Base-by-base conservation (phyloP, 2,329 filamentous ascomycete genomes). In the Nannizzia gypsea region DNA sequence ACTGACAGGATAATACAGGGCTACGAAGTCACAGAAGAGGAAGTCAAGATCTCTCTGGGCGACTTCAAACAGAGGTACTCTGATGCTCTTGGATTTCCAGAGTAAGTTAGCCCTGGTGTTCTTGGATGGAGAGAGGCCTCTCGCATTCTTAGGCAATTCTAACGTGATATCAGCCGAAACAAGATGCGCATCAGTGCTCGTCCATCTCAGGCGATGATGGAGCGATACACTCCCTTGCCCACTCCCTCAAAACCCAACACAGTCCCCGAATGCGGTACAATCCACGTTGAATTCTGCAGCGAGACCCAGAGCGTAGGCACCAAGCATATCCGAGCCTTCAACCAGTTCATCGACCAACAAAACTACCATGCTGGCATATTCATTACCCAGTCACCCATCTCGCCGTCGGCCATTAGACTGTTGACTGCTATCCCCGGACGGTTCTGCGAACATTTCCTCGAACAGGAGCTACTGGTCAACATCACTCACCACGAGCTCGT, bases 401-500 rank as follows among this genome's bases (percentile, higher is more conserved):
- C 90, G 0, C 83, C 90, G 28, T 88, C 91, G 62, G 92, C 91
- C 40, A 84, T 92, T 73, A 95, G 95, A 78, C 85, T 91, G 66
- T 87, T 95, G 67, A 85, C 85, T 65, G 85, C 86, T 62, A 84
- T 92, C 61, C 83, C 88, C 67, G 84, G 85, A 63, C 88, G 87
- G 59, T 84, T 88, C 69, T 89, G 96, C 70, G 93, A 99, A 78
- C 89, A 90, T 72, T 99, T 99, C 78, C 83, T 92, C 67, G 93
- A 97, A 79, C 88, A 93, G 73, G 93, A 99, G 76, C 76, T 99
- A 67, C 81, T 97, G 62, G 91, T 99, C 75, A 99, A 99, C 77
- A 97, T 99, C 74, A 97, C 92, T 62, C 89, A 91, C 73, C 93
- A 99, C 77, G 92, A 97, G 76, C 82, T 99, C 60, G 93, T 99